Evolutionary conservation across 495 filamentous ascomycete species (phyloP), one percentile per base, ranked within the genome.

Genomic region (Oleoguttula mirabilis): DNA sequence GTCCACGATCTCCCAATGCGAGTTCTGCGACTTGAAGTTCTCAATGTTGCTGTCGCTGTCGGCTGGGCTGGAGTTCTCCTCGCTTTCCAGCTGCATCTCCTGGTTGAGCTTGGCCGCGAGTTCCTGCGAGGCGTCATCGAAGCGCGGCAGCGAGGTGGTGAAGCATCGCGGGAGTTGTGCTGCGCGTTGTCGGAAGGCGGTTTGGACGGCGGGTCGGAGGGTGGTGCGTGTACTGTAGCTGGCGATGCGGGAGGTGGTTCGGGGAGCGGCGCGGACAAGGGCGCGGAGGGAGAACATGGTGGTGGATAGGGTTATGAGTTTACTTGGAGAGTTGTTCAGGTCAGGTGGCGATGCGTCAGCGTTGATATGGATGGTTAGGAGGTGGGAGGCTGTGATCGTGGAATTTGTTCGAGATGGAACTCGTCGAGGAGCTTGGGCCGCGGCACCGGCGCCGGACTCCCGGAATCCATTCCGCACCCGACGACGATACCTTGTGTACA

Each of bases 31-130:
- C 12, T 88, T 60, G 60, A 78, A 88, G 53, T 83, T 79, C 58
- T 77, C 73, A 52, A 88, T 65, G 58, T 68, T 75, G 11, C 67
- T 58, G 21, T 80, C 76, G 39, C 74, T 47, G 22, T 73, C 65
- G 41, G 77, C 60, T 7, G 40, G 19, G 15, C 33, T 34, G 39
- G 21, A 24, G 36, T 75, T 72, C 59, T 73, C 70, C 34, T 67
- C 65, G 39, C 57, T 60, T 63, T 81, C 80, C 40, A 81, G 68
- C 48, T 77, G 65, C 48, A 87, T 68, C 70, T 95, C 82, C 54
- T 72, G 76, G 60, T 79, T 64, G 53, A 88, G 71, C 75, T 93
- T 85, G 44, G 77, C 65, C 52, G 76, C 68, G 61, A 93, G 74
- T 62, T 83, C 72, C 62, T 73, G 48, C 11, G 43, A n/a, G 32